Percentiles rank a stretch among this genome's conserved stretches.
phyloP scores from a whole-genome alignment of 495 filamentous ascomycete species.

The Penicillium maclennaniae region DNA sequence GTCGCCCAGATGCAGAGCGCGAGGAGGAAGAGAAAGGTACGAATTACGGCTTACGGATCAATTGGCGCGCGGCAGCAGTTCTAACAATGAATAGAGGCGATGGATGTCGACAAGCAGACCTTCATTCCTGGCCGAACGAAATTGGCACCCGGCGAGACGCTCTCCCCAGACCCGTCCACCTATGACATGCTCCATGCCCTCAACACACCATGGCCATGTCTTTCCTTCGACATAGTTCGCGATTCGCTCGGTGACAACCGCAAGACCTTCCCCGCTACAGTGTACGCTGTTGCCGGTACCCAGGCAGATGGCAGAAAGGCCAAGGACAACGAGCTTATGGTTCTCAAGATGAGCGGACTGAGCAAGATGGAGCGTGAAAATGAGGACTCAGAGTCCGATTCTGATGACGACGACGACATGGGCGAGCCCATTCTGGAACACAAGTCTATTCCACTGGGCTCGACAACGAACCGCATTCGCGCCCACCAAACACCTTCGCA shows the following conservation, averaged over 20 bases:
- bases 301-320: conserved; percentile 73
- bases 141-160: conserved; percentile 80
- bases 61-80: background rate
- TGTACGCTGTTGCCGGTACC: conserved; percentile 91
- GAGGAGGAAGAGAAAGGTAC: conserved; percentile 76
- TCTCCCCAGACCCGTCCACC: conserved; percentile 82
- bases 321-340: conserved; percentile 86
- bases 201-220: conserved; percentile 89
- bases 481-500: conserved; percentile 68
- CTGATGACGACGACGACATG: conserved; percentile 71
- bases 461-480: conserved; percentile 90
- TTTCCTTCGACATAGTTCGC: conserved; percentile 89
- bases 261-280: conserved; percentile 83
- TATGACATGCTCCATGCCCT: conserved; percentile 96
- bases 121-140: conserved; percentile 91
- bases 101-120: conserved; percentile 88
- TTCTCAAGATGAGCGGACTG: conserved; percentile 91
- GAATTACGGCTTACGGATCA: background rate
- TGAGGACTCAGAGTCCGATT: conserved; percentile 70
- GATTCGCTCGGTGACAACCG: conserved; percentile 88
- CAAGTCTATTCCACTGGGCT: conserved; percentile 75
- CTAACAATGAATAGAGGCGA: conserved; percentile 51
- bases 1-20: conserved; percentile 84
- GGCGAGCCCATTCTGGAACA: conserved; percentile 92
- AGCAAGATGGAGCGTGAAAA: conserved; percentile 77